A percentile compares a stretch with the other conserved stretches of the same genome.
phyloP scores from a whole-genome alignment of 805 yeast species.

The Saturnispora galanensis region DNA sequence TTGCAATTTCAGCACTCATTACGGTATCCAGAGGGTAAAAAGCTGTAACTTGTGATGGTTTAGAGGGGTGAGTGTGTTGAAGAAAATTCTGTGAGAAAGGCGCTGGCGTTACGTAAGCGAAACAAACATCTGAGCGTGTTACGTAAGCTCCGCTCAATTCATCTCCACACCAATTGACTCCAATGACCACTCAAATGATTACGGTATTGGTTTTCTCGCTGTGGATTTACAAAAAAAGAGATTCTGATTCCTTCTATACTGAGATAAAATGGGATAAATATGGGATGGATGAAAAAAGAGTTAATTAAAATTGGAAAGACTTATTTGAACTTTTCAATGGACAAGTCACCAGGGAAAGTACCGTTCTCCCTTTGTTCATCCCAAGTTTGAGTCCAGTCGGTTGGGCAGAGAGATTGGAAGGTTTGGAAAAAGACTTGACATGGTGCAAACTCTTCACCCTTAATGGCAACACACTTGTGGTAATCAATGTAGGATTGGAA shows the following conservation, averaged over 20 bases:
- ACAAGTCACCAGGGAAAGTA: slow-evolving; percentile 32
- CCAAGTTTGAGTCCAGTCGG: slow-evolving; percentile 81
- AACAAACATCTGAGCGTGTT: too few species aligned
- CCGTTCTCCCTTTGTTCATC: slow-evolving; percentile 64
- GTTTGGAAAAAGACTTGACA: slow-evolving; percentile 92
- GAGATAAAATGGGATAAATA: background rate
- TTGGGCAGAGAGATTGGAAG: slow-evolving; percentile 77
- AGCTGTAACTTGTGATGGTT: too few species aligned
- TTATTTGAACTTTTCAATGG: slow-evolving; percentile 25
- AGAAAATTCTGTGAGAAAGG: too few species aligned
- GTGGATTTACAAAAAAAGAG: too few species aligned
- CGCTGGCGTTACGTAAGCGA: too few species aligned
- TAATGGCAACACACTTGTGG: slow-evolving; percentile 92
- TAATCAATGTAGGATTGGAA: slow-evolving; percentile 97
- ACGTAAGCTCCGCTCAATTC: too few species aligned
- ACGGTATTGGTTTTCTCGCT: too few species aligned
- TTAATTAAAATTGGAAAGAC: background rate
- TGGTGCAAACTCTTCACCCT: slow-evolving; percentile 98
- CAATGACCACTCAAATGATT: too few species aligned
- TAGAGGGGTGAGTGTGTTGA: too few species aligned
- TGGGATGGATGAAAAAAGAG: background rate
- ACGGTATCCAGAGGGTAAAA: background rate
- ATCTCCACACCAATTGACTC: too few species aligned
- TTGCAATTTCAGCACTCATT: slow-evolving; percentile 2
- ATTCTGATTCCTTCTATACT: background rate